Conservation (phyloP, 805 yeast species). For the Monosporozyma unispora region DNA sequence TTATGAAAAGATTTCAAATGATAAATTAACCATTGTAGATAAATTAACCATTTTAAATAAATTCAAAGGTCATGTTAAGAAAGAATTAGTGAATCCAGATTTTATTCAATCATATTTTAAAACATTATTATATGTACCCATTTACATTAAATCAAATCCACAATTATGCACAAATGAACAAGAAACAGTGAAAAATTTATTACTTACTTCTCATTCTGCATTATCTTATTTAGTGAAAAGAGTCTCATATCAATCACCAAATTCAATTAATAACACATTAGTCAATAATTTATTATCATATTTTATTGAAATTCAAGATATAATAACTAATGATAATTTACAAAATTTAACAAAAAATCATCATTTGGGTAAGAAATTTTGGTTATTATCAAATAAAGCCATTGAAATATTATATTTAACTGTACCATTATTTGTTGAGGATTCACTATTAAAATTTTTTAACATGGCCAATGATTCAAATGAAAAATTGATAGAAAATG, state of each 20-base stretch:
- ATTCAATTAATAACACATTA: slow-evolving; percentile 11
- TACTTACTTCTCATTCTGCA: slow-evolving; percentile 32
- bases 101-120: slow-evolving; percentile 20
- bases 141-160: neutral
- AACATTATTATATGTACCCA: slow-evolving; percentile 13
- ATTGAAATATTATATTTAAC: slow-evolving; percentile 26
- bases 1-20: neutral
- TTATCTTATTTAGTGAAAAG: slow-evolving; percentile 39
- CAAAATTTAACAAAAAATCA: too few relatives aligned
- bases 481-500: neutral
- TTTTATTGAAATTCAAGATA: slow-evolving; percentile 7
- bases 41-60: slow-evolving; percentile 16
- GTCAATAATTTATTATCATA: slow-evolving; percentile 9
- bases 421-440: slow-evolving; percentile 13
- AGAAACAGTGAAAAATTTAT: neutral
- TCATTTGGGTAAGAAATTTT: slow-evolving; percentile 12
- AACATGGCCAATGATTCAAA: neutral
- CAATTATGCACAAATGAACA: slow-evolving; percentile 5
- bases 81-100: slow-evolving; percentile 23
- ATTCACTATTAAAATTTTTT: slow-evolving; percentile 7
- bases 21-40: slow-evolving; percentile 7
- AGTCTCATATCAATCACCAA: slow-evolving; percentile 32
- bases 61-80: slow-evolving; percentile 31
- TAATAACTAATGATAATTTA: neutral
- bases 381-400: slow-evolving; percentile 26